Evolutionary conservation across 371 early-diverging fungal genomes (phyloP).

Genomic region (Fennellomyces sp.): DNA sequence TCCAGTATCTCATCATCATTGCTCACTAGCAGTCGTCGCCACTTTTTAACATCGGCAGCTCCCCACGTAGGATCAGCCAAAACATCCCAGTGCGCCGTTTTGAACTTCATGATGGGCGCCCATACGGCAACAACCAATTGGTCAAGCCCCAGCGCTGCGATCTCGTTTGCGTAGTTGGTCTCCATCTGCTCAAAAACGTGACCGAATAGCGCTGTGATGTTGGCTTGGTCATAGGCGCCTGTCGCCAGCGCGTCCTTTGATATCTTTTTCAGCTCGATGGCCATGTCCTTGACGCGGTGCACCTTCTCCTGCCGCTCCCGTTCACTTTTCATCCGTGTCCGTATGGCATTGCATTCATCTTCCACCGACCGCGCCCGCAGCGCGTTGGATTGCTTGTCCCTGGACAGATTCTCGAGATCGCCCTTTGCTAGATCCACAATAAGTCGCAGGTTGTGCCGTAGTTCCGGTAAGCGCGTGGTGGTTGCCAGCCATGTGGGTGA

Average conservation of each 20-base stretch:
- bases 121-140: conserved; percentile 68
- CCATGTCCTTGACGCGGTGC: conserved; percentile 49
- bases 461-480: conserved; percentile 68
- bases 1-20: conserved; percentile 26
- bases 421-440: conserved; percentile 71
- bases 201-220: conserved; percentile 56
- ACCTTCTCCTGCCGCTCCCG: conserved; percentile 25
- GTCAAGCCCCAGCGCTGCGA: conserved; percentile 61
- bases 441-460: conserved; percentile 78
- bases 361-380: conserved; percentile 46
- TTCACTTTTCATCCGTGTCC: conserved; percentile 31
- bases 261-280: conserved; percentile 47
- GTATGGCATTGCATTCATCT: conserved; percentile 42
- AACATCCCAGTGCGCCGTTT: conserved; percentile 66
- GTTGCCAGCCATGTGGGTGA: conserved; percentile 50
- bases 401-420: conserved; percentile 69
- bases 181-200: conserved; percentile 54
- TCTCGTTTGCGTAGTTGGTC: conserved; percentile 56
- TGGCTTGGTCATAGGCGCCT: conserved; percentile 42
- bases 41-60: conserved; percentile 50
- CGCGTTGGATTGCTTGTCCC: conserved; percentile 55
- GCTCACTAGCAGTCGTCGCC: conserved; percentile 50
- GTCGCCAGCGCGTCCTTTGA: conserved; percentile 44
- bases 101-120: conserved; percentile 61
- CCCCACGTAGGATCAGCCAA: conserved; percentile 65